Conservation (phyloP, 225 moss, liverwort and hornwort genomes). For the Neckera pumila region DNA sequence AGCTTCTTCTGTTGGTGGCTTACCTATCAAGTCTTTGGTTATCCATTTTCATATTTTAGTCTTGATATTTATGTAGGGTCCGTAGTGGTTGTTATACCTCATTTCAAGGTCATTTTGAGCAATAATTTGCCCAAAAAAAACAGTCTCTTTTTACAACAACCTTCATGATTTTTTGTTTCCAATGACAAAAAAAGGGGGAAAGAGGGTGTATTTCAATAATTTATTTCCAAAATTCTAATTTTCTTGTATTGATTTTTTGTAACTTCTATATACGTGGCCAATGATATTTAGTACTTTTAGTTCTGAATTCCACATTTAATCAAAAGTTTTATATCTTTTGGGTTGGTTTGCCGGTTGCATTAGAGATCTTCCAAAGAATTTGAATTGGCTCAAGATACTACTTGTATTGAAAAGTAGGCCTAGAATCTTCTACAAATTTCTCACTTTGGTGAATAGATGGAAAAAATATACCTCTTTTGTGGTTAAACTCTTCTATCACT, state of each 20-base stretch:
- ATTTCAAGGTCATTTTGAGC: not conserved
- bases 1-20: too few species aligned
- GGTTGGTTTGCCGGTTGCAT: accelerated
- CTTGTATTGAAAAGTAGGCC: accelerated
- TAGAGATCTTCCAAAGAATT: not conserved
- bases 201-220: not conserved
- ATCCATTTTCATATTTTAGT: too few species aligned
- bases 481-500: too few species aligned
- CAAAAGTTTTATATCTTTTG: not conserved
- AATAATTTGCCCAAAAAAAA: not conserved
- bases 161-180: not conserved
- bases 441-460: not conserved
- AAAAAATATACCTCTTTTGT: too few species aligned
- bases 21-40: too few species aligned
- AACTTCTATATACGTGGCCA: not conserved
- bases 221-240: not conserved
- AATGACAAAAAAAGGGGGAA: too few species aligned
- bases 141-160: not conserved
- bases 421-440: not conserved
- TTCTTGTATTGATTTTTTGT: not conserved
- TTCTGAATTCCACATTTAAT: too few species aligned
- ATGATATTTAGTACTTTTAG: not conserved
- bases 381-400: not conserved
- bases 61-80: not conserved
- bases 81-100: not conserved